These are phyloP conservation scores for Conticribra guillardii DNA, from an alignment of 108 stramenopile species.

Conservation along the genomic window DNA sequence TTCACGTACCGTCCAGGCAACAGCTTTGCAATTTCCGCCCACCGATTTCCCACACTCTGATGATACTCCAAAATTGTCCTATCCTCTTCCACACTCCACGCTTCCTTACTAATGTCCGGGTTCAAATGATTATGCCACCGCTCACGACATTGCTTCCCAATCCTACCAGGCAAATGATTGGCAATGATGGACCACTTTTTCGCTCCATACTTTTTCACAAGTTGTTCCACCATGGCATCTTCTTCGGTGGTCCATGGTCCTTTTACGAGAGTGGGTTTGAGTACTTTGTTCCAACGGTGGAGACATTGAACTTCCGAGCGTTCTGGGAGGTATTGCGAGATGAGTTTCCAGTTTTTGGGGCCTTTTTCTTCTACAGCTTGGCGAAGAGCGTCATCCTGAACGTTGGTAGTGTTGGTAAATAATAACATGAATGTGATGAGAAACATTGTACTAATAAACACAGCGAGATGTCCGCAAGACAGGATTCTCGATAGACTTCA, in stretches of 20 bases:
- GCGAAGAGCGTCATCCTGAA: conserved; percentile 34
- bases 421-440: not conserved
- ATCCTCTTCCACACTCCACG: conserved; percentile 92
- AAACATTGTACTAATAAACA: too few species aligned
- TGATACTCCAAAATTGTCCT: conserved; percentile 84
- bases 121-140: conserved; percentile 99
- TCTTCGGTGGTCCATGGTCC: conserved; percentile 78
- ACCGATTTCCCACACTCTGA: conserved; percentile 82
- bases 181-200: conserved; percentile 73
- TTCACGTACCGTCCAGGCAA: conserved; percentile 70
- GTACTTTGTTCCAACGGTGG: conserved; percentile 47
- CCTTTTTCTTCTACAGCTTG: conserved; percentile 58
- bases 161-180: conserved; percentile 69
- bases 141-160: conserved; percentile 99
- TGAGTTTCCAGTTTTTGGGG: conserved; percentile 83
- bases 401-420: too few species aligned
- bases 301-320: conserved; percentile 53
- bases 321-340: conserved; percentile 70
- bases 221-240: conserved; percentile 56
- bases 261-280: conserved; percentile 54
- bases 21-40: conserved; percentile 93
- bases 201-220: conserved; percentile 34
- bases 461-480: too few species aligned
- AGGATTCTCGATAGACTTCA: too few species aligned
- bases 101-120: conserved; percentile 88